Percentiles rank a stretch among this genome's conserved stretches.
These are phyloP conservation scores for Trichoderma simmonsii DNA, from an alignment of 2,329 filamentous ascomycete genomes.

Conservation along the genomic window DNA sequence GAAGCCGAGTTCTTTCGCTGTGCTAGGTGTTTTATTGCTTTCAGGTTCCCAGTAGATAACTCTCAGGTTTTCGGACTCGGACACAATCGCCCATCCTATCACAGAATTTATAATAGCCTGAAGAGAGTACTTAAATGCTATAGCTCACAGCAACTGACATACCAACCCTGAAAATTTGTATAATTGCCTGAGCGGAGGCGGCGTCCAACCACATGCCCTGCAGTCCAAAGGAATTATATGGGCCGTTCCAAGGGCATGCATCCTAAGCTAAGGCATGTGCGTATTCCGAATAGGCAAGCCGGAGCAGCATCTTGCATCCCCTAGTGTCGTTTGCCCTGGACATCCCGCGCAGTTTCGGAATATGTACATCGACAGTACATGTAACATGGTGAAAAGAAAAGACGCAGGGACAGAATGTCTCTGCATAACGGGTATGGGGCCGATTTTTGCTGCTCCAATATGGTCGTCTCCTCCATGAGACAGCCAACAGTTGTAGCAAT, in stretches of 20 bases:
- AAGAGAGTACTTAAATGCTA: background rate
- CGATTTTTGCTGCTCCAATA: background rate
- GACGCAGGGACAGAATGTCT: background rate
- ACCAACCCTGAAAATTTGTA: background rate
- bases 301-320: background rate
- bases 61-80: background rate
- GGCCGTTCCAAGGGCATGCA: background rate
- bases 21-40: background rate
- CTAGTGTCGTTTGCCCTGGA: background rate
- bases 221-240: background rate
- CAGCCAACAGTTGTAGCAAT: background rate
- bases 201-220: background rate
- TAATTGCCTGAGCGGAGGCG: background rate
- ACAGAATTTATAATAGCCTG: no score
- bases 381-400: background rate
- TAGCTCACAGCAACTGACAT: background rate
- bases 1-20: background rate
- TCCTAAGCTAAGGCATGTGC: background rate
- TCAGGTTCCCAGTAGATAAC: background rate
- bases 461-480: background rate
- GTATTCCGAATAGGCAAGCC: conserved; percentile 4
- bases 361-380: background rate
- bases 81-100: background rate
- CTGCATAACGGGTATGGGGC: background rate
- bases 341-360: background rate